phyloP scores from a whole-genome alignment of 1,139 yeast species.

The Pichia sp. region DNA sequence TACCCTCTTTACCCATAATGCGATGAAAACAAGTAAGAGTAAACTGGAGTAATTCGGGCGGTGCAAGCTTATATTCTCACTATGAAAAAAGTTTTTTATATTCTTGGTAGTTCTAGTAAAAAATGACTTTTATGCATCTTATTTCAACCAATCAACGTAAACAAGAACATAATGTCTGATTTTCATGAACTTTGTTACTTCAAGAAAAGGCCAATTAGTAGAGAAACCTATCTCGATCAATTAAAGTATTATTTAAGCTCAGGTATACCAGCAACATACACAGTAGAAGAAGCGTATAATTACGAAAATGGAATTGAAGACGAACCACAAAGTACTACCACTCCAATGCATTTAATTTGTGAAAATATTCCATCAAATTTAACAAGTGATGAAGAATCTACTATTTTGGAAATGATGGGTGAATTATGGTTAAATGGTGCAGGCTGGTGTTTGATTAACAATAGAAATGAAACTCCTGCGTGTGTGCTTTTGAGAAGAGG shows the following conservation, averaged over 20 bases:
- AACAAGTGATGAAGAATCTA: conserved; percentile 39
- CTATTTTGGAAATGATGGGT: conserved; percentile 52
- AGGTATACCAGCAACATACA: conserved; percentile 79
- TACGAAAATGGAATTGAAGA: conserved; percentile 39
- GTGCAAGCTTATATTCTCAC: too few species aligned
- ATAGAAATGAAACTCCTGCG: conserved; percentile 67
- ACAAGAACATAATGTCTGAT: conserved; percentile 48
- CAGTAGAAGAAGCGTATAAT: conserved; percentile 67
- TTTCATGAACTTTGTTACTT: conserved; percentile 64
- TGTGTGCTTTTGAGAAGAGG: conserved; percentile 54
- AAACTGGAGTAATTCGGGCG: too few species aligned
- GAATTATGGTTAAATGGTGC: conserved; percentile 78
- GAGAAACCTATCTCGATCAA: conserved; percentile 36
- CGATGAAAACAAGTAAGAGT: too few species aligned
- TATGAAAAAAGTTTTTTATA: too few species aligned
- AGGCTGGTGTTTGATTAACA: conserved; percentile 76
- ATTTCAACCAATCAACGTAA: background rate
- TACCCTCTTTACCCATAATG: too few species aligned
- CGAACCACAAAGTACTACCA: conserved; percentile 44
- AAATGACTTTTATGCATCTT: too few species aligned
- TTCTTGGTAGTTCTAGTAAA: too few species aligned
- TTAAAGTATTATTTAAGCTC: conserved; percentile 43
- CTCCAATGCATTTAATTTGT: conserved; percentile 70
- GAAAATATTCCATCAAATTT: conserved; percentile 44
- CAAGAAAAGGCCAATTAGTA: conserved; percentile 47